Evolutionary conservation across 2,329 filamentous ascomycete genomes (phyloP).

Genomic region (Claviceps paspali): DNA sequence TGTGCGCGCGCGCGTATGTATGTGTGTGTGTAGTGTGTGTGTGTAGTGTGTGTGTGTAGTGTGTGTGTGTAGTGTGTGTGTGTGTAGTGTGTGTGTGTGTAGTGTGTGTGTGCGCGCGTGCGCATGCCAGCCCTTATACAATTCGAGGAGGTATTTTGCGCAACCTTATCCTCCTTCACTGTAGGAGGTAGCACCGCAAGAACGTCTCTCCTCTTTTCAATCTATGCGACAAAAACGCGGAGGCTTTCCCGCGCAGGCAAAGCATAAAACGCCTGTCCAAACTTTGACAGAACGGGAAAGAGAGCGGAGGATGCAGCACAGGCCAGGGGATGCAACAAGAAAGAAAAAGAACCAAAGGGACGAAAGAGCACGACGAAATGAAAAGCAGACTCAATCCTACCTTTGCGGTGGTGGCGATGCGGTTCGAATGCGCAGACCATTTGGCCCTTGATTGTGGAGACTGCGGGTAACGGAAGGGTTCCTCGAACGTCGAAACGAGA

Average conservation of each 20-base stretch:
- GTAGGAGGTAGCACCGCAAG: no score
- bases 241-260: neutral
- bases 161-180: neutral
- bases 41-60: no score
- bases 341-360: neutral
- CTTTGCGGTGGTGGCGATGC: constrained; percentile 6
- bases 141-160: neutral
- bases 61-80: no score
- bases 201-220: neutral
- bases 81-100: no score
- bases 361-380: neutral
- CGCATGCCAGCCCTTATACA: neutral
- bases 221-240: neutral
- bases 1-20: no score
- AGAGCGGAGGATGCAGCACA: neutral
- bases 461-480: constrained; percentile 2
- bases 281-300: neutral
- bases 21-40: no score
- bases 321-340: no score
- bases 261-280: neutral
- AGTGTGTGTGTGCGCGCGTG: no score
- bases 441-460: neutral
- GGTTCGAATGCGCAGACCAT: constrained; percentile 1
- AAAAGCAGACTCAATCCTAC: constrained; percentile 1
- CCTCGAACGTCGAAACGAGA: constrained; percentile 3